Conservation (phyloP, 2,329 filamentous ascomycete species). For the Neophaeococcomyces aloes region DNA sequence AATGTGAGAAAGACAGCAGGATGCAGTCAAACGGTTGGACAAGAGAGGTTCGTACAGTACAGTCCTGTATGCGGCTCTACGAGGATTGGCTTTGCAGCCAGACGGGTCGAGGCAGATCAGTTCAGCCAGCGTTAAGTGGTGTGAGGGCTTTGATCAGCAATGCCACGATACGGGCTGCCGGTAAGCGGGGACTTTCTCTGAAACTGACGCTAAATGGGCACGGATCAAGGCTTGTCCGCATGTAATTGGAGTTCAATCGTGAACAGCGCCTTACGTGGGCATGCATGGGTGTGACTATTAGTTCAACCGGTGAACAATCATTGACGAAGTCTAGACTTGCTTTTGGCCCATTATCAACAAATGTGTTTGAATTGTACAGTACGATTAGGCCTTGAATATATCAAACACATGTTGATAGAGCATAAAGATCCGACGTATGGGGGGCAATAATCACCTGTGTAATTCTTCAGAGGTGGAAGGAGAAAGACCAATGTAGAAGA, state of each 20-base stretch:
- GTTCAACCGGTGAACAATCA: constrained; percentile 2
- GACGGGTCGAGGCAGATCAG: no score
- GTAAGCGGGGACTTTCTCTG: not conserved
- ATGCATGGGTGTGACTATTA: constrained; percentile 1
- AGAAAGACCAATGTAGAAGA: not conserved
- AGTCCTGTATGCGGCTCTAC: constrained; percentile 1
- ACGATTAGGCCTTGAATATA: no score
- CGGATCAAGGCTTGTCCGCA: not conserved
- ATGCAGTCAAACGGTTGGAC: not conserved
- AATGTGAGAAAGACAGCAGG: not conserved
- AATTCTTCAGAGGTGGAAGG: not conserved
- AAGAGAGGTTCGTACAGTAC: not conserved
- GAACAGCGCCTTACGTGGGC: not conserved
- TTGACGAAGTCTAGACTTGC: no score
- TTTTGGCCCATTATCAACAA: no score
- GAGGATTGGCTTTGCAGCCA: no score
- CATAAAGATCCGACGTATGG: no score
- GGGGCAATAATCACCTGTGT: no score
- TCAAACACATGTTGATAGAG: no score
- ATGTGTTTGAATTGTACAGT: no score
- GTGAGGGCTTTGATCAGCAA: not conserved
- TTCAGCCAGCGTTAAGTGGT: no score
- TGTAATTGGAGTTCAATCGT: not conserved
- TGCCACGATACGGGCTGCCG: not conserved
- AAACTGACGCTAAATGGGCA: not conserved